phyloP scores from a whole-genome alignment of 192 early-diverging fungal species.

The Linnemannia zychae region DNA sequence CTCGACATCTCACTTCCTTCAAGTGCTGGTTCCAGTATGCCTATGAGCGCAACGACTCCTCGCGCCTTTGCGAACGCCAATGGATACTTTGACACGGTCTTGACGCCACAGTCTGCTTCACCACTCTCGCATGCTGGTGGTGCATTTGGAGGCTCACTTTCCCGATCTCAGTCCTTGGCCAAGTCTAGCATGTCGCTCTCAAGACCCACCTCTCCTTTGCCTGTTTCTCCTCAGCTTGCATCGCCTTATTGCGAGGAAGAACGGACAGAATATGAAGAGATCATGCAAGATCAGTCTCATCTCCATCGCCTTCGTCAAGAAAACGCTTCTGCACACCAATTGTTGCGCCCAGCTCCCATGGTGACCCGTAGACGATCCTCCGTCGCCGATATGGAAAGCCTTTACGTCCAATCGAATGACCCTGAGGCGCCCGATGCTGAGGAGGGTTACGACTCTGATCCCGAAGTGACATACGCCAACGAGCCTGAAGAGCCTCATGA shows the following conservation, averaged over 20 bases:
- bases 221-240: background rate
- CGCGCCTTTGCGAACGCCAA: background rate
- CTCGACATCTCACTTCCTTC: conserved; percentile 37
- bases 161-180: conserved; percentile 29
- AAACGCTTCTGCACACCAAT: conserved; percentile 4
- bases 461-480: conserved; percentile 32
- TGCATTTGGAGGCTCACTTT: conserved; percentile 4
- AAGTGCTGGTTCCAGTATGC: conserved; percentile 29
- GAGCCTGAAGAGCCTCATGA: conserved; percentile 8
- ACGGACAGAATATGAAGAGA: conserved; percentile 38
- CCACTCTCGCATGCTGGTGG: conserved; percentile 22
- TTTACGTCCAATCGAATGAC: conserved; percentile 25
- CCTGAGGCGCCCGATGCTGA: background rate
- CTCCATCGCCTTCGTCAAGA: conserved; percentile 27
- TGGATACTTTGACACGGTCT: conserved; percentile 37
- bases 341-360: conserved; percentile 17
- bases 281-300: conserved; percentile 40
- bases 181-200: conserved; percentile 7
- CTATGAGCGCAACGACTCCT: conserved; percentile 22
- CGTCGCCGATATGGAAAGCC: conserved; percentile 45
- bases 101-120: conserved; percentile 17
- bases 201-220: conserved; percentile 15
- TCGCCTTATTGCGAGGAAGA: conserved; percentile 22
- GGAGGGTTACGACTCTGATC: conserved; percentile 55
- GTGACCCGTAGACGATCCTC: conserved; percentile 29